These are phyloP conservation scores for Sophora flavescens DNA, from an alignment of 306 rosid genomes.

Conservation along the genomic window DNA sequence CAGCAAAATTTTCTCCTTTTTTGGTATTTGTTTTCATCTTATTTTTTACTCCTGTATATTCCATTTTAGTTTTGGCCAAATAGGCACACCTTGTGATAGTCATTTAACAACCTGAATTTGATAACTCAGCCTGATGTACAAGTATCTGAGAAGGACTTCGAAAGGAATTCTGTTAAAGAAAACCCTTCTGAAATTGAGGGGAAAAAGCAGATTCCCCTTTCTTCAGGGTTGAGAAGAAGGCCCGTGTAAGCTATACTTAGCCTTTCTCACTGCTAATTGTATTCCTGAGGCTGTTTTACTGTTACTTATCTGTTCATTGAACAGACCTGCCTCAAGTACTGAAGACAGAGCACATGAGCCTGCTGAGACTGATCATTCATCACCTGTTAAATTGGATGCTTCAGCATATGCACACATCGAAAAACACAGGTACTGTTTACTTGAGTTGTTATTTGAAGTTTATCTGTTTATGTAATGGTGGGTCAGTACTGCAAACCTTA, in stretches of 20 bases:
- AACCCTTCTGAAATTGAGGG: conserved; percentile 57
- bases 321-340: conserved; percentile 61
- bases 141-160: conserved; percentile 56
- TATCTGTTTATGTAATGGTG: conserved; percentile 24
- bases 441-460: conserved; percentile 31
- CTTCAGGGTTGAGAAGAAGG: conserved; percentile 85
- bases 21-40: not conserved
- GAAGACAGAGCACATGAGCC: conserved; percentile 65
- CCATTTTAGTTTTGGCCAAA: conserved; percentile 18
- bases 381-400: conserved; percentile 82
- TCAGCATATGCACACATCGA: conserved; percentile 74
- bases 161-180: conserved; percentile 52
- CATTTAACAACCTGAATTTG: conserved; percentile 46
- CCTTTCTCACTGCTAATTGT: conserved; percentile 24
- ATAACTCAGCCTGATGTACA: conserved; percentile 57
- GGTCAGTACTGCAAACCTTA: conserved; percentile 27
- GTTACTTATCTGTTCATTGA: conserved; percentile 45
- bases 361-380: conserved; percentile 51
- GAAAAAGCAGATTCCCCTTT: conserved; percentile 52
- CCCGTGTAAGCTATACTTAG: conserved; percentile 60
- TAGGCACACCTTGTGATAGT: conserved; percentile 4
- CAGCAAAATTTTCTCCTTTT: not conserved
- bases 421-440: conserved; percentile 71
- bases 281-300: conserved; percentile 43
- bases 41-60: not conserved